Base-by-base conservation (phyloP, 2,329 filamentous ascomycete species). In the Nemania sp. region DNA sequence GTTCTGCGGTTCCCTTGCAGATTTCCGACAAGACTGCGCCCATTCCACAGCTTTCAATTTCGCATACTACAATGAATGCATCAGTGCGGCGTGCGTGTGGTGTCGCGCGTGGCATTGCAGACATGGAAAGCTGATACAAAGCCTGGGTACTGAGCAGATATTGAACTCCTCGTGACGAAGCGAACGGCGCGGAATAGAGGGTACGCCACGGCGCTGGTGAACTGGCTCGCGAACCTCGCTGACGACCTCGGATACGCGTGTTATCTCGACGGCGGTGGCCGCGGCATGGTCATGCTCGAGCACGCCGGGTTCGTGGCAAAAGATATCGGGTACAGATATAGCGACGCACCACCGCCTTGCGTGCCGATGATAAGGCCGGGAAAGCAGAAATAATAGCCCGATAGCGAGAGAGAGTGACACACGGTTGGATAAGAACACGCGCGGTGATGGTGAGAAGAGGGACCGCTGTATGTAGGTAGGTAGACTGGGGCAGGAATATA, bases 91-190 rank as follows among this genome's bases (percentile, higher is more conserved):
- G n/a, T n/a, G n/a, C n/a, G n/a, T n/a, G n/a, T n/a, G n/a, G n/a
- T n/a, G n/a, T n/a, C n/a, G n/a, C n/a, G n/a, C n/a, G n/a, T n/a
- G n/a, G n/a, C n/a, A n/a, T n/a, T 31, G 28, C 28, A 31, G 8
- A 31, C n/a, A 45, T 22, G 49, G 31, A 49, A 22, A 26, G 33
- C 50, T 46, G 17, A 40, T 31, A 37, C 30, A 12, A 6, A 34
- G 11, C 24, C 15, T 24, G 28, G 40, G 11, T 7, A 39, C 40
- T 19, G n/a, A 6, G 9, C 26, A 65, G 64, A 63, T 15, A 60
- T 67, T 43, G 63, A 66, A 20, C 49, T 66, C 23, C 36, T 64
- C 31, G 63, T 64, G 34, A 64, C 65, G 2, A 63, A 63, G 51
- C 42, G 52, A 12, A 49, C 23, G 3, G 59, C 40, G 28, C 56